Conservation (phyloP, 352 stramenopile genomes). For the Globisporangium lucens region DNA sequence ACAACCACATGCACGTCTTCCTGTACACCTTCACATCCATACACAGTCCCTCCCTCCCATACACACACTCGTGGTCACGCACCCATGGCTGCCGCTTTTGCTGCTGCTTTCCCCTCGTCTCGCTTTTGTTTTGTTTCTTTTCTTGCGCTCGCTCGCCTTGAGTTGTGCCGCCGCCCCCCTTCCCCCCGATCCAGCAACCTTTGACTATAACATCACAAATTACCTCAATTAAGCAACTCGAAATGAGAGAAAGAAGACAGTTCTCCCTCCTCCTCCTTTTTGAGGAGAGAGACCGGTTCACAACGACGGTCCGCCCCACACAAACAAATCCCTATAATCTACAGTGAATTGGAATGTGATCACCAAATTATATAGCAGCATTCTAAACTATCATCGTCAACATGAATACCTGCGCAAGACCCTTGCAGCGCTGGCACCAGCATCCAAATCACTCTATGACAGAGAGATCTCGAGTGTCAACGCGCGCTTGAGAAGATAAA, state of each 20-base stretch:
- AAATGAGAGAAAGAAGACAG: conserved; percentile 1
- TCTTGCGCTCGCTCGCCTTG: neutral
- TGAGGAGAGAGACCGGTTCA: neutral
- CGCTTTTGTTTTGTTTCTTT: conserved; percentile 1
- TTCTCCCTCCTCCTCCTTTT: neutral
- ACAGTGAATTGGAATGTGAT: neutral
- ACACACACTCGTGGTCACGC: neutral
- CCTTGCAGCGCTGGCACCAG: neutral
- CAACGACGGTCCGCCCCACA: neutral
- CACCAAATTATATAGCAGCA: neutral
- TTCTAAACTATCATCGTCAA: neutral
- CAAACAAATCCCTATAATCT: neutral
- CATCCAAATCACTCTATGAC: too few species aligned
- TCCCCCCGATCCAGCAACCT: neutral
- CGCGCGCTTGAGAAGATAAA: too few species aligned
- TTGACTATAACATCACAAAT: neutral
- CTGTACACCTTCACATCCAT: neutral
- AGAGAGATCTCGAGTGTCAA: too few species aligned
- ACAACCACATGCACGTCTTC: neutral
- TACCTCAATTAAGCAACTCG: neutral
- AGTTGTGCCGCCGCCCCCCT: neutral
- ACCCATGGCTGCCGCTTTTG: neutral
- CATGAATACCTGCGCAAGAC: neutral
- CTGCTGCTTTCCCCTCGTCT: neutral
- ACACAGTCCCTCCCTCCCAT: neutral